A percentile compares a stretch with the other conserved stretches of the same genome.
phyloP scores from a whole-genome alignment of 2,329 filamentous ascomycete species.

The Diaporthe vexans region DNA sequence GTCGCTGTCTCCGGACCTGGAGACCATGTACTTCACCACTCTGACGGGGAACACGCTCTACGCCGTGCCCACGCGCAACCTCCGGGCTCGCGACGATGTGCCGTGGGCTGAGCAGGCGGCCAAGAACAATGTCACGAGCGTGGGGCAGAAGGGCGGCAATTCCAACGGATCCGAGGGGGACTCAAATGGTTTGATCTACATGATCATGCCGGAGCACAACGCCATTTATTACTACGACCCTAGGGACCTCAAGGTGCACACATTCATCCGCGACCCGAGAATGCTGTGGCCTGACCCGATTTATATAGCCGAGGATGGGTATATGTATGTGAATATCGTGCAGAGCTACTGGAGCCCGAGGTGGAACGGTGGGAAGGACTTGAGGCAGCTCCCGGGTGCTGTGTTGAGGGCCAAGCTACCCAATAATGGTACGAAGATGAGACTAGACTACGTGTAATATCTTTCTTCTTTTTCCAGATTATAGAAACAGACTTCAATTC shows the following conservation, averaged over 20 bases:
- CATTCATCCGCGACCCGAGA: slow-evolving; percentile 24
- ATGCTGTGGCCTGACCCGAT: slow-evolving; percentile 32
- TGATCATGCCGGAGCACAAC: slow-evolving; percentile 61
- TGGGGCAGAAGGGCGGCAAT: slow-evolving; percentile 60
- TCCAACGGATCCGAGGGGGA: slow-evolving; percentile 62
- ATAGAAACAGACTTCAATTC: neutral
- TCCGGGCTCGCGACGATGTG: neutral
- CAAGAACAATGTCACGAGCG: slow-evolving; percentile 57
- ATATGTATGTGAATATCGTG: slow-evolving; percentile 26
- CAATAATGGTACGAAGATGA: slow-evolving; percentile 33
- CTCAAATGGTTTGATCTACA: slow-evolving; percentile 58
- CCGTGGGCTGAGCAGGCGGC: slow-evolving; percentile 31
- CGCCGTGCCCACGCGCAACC: slow-evolving; percentile 20
- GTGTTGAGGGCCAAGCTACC: slow-evolving; percentile 28
- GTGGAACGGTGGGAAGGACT: slow-evolving; percentile 31
- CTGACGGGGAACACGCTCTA: neutral
- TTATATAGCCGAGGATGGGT: slow-evolving; percentile 29
- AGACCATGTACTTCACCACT: slow-evolving; percentile 55
- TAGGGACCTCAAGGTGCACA: slow-evolving; percentile 27
- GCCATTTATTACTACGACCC: slow-evolving; percentile 59
- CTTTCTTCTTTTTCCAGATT: slow-evolving; percentile 44
- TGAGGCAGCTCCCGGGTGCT: slow-evolving; percentile 34
- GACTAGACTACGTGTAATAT: slow-evolving; percentile 59
- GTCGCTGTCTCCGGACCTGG: slow-evolving; percentile 49
- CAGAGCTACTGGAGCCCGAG: slow-evolving; percentile 36